Evolutionary conservation across 2,329 filamentous ascomycete genomes (phyloP).

Genomic region (Allantophomopsis cytisporea): DNA sequence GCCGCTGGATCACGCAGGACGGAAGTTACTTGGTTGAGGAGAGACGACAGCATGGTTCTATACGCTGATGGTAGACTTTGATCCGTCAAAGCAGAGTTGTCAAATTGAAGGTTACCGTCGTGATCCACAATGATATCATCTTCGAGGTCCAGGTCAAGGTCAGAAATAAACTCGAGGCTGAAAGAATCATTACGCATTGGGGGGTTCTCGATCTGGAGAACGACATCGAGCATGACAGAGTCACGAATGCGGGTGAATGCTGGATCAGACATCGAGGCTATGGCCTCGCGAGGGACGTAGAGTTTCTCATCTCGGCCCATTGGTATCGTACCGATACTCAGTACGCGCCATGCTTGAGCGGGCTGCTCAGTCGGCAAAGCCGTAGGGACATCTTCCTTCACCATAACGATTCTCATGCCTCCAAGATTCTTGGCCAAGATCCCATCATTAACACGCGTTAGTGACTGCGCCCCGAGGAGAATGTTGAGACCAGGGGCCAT

Average conservation of each 20-base stretch:
- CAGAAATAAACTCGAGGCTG: conserved; percentile 4
- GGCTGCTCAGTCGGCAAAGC: conserved; percentile 18
- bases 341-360: conserved; percentile 52
- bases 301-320: conserved; percentile 82
- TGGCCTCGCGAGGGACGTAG: conserved; percentile 62
- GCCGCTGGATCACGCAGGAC: conserved; percentile 29
- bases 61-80: conserved; percentile 16
- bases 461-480: conserved; percentile 30
- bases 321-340: conserved; percentile 66
- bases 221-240: conserved; percentile 56
- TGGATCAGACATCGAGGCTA: conserved; percentile 66
- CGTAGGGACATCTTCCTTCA: conserved; percentile 37
- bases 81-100: conserved; percentile 5
- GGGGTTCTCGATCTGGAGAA: conserved; percentile 33
- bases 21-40: conserved; percentile 34
- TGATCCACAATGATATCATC: conserved; percentile 4
- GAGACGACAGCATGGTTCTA: conserved; percentile 24
- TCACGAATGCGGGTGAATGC: conserved; percentile 74
- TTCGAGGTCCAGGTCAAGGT: conserved; percentile 7
- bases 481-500: conserved; percentile 22
- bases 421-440: conserved; percentile 37
- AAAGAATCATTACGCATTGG: conserved; percentile 5
- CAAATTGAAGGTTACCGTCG: conserved; percentile 4
- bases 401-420: conserved; percentile 49
- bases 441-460: conserved; percentile 31